Percentiles rank a stretch among this genome's conserved stretches.
phyloP scores from a whole-genome alignment of 345 rosid species.

The Eutrema heterophyllum region DNA sequence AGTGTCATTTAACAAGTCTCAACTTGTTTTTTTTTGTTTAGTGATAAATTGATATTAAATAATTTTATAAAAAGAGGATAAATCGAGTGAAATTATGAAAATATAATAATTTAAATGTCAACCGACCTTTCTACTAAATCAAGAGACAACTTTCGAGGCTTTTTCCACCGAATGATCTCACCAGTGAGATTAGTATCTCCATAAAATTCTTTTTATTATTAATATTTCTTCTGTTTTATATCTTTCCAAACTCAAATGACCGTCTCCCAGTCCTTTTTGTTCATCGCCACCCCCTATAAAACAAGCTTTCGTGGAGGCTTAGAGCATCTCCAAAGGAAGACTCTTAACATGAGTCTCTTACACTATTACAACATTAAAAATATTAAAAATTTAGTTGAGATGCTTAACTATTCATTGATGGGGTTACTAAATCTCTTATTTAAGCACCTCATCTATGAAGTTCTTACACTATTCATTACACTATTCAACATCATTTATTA shows the following conservation, averaged over 20 bases:
- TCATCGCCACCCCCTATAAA: not conserved
- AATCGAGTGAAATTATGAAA: not conserved
- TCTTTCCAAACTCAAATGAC: constrained; percentile 3
- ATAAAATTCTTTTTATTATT: not conserved
- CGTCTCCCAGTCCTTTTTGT: not conserved
- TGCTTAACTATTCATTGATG: no score
- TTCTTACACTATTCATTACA: no score
- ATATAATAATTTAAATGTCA: not conserved
- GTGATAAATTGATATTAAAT: not conserved
- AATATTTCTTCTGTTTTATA: not conserved
- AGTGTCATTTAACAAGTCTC: not conserved
- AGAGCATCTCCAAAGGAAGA: no score
- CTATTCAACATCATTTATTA: no score
- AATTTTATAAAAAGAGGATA: no score
- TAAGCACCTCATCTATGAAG: no score
- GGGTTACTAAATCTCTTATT: no score
- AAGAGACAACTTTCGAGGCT: constrained; percentile 14
- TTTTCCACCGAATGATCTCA: constrained; percentile 15
- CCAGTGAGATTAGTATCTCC: not conserved
- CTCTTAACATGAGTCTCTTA: no score
- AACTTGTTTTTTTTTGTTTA: not conserved
- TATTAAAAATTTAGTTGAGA: no score
- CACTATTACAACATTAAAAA: no score
- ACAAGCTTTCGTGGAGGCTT: not conserved
- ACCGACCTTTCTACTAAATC: constrained; percentile 17